These are phyloP conservation scores for Eimeria falciformis DNA, from an alignment of 169 alveolate genomes.

Conservation along the genomic window DNA sequence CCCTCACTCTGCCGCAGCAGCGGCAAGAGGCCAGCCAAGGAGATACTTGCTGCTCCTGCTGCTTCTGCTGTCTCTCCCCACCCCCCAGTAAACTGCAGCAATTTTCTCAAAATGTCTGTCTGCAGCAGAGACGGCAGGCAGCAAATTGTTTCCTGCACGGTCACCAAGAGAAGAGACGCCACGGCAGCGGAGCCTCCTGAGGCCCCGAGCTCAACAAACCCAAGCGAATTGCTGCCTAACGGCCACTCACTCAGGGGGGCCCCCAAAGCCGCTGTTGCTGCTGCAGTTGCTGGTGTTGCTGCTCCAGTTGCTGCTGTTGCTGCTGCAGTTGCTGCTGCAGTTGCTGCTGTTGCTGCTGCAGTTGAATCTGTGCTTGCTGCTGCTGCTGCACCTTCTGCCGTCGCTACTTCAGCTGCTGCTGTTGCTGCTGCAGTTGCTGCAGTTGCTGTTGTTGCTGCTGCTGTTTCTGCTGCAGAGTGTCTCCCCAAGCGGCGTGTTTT, in stretches of 20 bases:
- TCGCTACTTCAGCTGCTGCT: background rate
- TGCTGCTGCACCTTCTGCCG: constrained; percentile 37
- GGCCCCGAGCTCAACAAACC: background rate
- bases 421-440: background rate
- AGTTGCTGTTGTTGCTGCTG: background rate
- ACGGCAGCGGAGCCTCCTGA: background rate
- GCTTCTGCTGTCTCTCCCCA: too few relatives aligned
- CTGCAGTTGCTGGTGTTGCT: background rate
- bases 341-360: background rate
- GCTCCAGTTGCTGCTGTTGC: background rate
- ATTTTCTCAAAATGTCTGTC: background rate
- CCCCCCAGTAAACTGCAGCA: background rate
- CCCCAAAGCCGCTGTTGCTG: background rate
- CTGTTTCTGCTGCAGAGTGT: background rate
- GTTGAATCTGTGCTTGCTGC: background rate
- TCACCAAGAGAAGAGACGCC: background rate
- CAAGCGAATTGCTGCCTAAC: background rate
- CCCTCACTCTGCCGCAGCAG: background rate
- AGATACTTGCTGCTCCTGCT: background rate
- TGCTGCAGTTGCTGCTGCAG: background rate
- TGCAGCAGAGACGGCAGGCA: background rate
- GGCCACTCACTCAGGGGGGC: background rate
- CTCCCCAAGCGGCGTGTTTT: background rate
- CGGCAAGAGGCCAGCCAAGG: background rate
- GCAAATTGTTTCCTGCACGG: background rate